Evolutionary conservation across 805 yeast species (phyloP).

Genomic region (Hanseniaspora osmophila): DNA sequence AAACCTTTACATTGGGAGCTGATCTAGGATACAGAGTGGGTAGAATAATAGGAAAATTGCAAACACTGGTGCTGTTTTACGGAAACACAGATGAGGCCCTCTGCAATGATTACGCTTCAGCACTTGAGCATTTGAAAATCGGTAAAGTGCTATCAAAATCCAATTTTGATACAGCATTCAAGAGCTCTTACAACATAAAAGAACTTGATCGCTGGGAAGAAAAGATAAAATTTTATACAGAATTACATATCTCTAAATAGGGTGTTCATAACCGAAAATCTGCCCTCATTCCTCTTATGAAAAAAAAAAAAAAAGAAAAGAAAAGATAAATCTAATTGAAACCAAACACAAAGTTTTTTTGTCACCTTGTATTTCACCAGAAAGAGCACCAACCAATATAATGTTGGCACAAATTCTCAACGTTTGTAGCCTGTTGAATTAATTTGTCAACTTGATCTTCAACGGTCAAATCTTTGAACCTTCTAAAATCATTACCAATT

Average conservation of each 20-base stretch:
- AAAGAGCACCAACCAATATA: conserved; percentile 98
- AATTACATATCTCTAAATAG: no score
- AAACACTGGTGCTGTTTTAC: conserved; percentile 15
- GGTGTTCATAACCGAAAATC: neutral
- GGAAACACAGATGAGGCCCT: conserved; percentile 11
- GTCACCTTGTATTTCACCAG: conserved; percentile 44
- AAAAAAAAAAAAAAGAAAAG: no score
- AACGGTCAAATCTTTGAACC: conserved; percentile 56
- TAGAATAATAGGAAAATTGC: conserved; percentile 39
- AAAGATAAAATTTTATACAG: no score
- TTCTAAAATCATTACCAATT: conserved; percentile 83
- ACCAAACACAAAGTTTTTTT: neutral
- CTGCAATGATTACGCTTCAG: conserved; percentile 21
- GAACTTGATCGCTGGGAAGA: no score
- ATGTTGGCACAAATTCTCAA: conserved; percentile 90
- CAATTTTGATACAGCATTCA: conserved; percentile 30
- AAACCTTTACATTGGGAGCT: conserved; percentile 67
- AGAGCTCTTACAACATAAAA: no score
- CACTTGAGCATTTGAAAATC: conserved; percentile 42
- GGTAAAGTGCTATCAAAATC: conserved; percentile 38
- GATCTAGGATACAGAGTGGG: conserved; percentile 56
- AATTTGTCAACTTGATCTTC: conserved; percentile 85
- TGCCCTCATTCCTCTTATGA: neutral
- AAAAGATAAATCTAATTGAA: no score
- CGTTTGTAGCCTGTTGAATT: conserved; percentile 91